phyloP scores from a whole-genome alignment of 768 basidiomycete species.

The Calocera viscosa region DNA sequence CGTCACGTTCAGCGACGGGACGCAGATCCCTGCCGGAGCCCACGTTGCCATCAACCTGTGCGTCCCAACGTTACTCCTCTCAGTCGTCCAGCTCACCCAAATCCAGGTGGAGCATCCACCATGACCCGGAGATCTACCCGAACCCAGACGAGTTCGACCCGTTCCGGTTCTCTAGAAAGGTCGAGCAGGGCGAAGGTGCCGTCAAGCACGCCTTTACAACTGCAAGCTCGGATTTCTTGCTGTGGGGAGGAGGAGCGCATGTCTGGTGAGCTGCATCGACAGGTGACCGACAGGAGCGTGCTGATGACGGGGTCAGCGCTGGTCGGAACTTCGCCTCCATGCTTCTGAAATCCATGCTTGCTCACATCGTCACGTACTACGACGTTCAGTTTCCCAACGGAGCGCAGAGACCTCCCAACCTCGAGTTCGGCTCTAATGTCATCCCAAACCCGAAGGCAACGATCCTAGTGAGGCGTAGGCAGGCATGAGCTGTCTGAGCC shows the following conservation, averaged over 20 bases:
- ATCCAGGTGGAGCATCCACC: neutral
- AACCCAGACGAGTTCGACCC: neutral
- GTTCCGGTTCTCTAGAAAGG: neutral
- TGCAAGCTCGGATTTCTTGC: neutral
- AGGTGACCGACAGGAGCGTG: too few relatives aligned
- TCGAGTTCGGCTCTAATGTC: constrained; percentile 15
- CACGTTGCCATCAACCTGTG: neutral
- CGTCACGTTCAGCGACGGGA: neutral
- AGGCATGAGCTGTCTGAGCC: neutral
- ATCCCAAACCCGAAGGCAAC: constrained; percentile 19
- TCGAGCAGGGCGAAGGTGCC: neutral
- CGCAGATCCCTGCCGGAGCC: neutral
- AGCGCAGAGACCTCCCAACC: constrained; percentile 20
- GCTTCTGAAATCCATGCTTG: constrained; percentile 13
- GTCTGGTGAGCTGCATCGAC: neutral
- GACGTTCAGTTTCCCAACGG: constrained; percentile 18
- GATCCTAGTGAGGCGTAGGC: constrained; percentile 19
- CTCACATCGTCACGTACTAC: constrained; percentile 15
- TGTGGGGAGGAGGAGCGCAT: neutral
- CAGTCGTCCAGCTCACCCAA: too few relatives aligned
- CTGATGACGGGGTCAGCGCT: constrained; percentile 10
- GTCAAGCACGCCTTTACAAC: neutral
- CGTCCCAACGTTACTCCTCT: neutral
- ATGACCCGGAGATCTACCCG: neutral
- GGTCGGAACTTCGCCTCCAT: constrained; percentile 16